Conservation (phyloP, 495 filamentous ascomycete species). For the Echria macrotheca region DNA sequence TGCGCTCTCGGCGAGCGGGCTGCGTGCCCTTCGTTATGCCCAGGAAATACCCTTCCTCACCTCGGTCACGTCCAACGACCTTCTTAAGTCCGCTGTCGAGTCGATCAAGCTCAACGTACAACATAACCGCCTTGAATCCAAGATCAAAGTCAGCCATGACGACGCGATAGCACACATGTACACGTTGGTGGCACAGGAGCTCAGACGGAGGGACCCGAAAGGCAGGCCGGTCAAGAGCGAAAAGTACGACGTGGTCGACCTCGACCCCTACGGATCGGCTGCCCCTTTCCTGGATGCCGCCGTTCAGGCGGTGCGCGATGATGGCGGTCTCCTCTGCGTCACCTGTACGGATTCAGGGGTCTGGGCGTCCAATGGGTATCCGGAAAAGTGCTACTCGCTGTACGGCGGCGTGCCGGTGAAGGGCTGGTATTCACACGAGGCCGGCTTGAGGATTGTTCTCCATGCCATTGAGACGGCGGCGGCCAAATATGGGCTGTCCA, state of each 20-base stretch:
- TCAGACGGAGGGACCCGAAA: slow-evolving; percentile 24
- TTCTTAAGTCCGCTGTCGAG: slow-evolving; percentile 68
- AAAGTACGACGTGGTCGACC: slow-evolving; percentile 88
- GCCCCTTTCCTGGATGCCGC: slow-evolving; percentile 87
- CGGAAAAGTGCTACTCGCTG: slow-evolving; percentile 83
- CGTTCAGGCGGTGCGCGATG: slow-evolving; percentile 72
- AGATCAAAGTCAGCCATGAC: slow-evolving; percentile 64
- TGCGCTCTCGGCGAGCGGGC: slow-evolving; percentile 88
- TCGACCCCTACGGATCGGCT: slow-evolving; percentile 93
- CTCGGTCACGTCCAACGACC: slow-evolving; percentile 81
- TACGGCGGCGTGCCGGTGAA: slow-evolving; percentile 88
- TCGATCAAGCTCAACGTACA: slow-evolving; percentile 78
- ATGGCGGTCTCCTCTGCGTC: slow-evolving; percentile 84
- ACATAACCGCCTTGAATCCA: slow-evolving; percentile 68
- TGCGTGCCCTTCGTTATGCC: slow-evolving; percentile 87
- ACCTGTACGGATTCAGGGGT: slow-evolving; percentile 95
- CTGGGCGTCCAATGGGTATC: slow-evolving; percentile 87
- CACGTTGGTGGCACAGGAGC: slow-evolving; percentile 42
- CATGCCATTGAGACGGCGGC: slow-evolving; percentile 73
- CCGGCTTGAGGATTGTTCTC: slow-evolving; percentile 77
- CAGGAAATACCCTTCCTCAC: slow-evolving; percentile 82
- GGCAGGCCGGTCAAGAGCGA: slow-evolving; percentile 26
- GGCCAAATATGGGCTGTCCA: slow-evolving; percentile 78
- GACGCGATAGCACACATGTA: slow-evolving; percentile 95
- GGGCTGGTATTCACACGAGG: slow-evolving; percentile 80